Evolutionary conservation across 1,284 basidiomycete genomes (phyloP).

Genomic region (Apiotrichum brassicae): DNA sequence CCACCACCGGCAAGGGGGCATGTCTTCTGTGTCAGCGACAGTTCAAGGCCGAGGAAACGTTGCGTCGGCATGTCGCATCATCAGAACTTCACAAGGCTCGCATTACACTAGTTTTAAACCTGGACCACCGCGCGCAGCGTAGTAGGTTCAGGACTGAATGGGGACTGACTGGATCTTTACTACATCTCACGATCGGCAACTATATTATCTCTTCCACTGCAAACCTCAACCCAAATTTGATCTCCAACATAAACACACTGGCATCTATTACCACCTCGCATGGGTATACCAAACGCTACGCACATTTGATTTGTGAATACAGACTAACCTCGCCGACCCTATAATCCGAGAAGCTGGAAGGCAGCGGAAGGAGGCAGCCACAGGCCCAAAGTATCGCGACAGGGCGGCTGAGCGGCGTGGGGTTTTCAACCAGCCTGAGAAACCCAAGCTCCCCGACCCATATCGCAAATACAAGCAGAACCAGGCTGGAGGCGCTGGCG

Average conservation of each 20-base stretch:
- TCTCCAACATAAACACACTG: background rate
- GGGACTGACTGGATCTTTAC: conserved; percentile 19
- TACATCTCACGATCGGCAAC: background rate
- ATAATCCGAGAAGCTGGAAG: conserved; percentile 64
- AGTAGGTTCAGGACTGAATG: conserved; percentile 24
- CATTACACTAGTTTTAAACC: conserved; percentile 27
- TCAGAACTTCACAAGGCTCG: conserved; percentile 88
- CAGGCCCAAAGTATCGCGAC: conserved; percentile 72
- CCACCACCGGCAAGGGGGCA: conserved; percentile 53
- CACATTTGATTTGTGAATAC: conserved; percentile 23
- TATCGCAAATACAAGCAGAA: conserved; percentile 39
- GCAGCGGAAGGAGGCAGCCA: conserved; percentile 56
- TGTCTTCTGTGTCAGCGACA: conserved; percentile 86
- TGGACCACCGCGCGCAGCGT: conserved; percentile 11
- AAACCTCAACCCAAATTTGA: background rate
- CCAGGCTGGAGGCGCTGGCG: background rate
- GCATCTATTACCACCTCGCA: too few relatives aligned
- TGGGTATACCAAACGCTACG: background rate
- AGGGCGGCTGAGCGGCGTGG: conserved; percentile 80
- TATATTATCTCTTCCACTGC: too few relatives aligned
- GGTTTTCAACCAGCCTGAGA: conserved; percentile 82
- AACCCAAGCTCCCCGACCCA: conserved; percentile 52
- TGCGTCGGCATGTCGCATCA: conserved; percentile 78
- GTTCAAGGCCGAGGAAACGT: conserved; percentile 76
- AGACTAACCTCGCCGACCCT: conserved; percentile 75